Evolutionary conservation across 2,329 filamentous ascomycete species (phyloP), one percentile per base, ranked within the genome.

Genomic region (Botryotinia globosa): DNA sequence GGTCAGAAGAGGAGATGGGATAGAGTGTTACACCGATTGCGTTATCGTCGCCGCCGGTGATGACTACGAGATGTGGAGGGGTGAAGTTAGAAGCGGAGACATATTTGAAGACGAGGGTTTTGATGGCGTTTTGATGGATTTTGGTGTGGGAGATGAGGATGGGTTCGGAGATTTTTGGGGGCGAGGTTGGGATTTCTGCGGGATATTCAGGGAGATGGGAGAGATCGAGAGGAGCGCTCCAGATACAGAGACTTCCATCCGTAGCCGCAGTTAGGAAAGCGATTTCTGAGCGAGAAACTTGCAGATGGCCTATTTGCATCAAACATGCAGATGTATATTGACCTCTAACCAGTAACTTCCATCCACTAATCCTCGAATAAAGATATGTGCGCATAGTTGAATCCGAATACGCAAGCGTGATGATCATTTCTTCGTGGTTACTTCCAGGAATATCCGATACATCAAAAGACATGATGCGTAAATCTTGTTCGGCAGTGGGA

Each of bases 31-130:
- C 78, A 0, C 87, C 90, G 0, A 98, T 81, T 5, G 91, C 91
- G 74, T 96, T 96, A 81, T 98, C 96, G 78, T 99, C 96, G 34
- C 96, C 94, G 39, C 93, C 94, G 0, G 93, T 94, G 7, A 93
- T 81, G 29, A 97, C 79, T 0, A 92, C 74, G 12, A 67, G 42
- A 77, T 63, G 2, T 80, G 73, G 7, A 82, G 69, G 25, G 25
- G 14, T 1, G 8, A 22, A 14, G 44, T 22, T 64, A 22, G 20
- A 22, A 3, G 1, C 1, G 25, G 48, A 79, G 4, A 56, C 65
- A 4, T 59, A 44, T 56, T n/a, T 29, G 34, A 89, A 73, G 74
- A 87, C 86, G 4, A 92, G 82, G 32, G 85, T 83, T 80, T 97
- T 97, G 80, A 98, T 88, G 68, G 91, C 90, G 81, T 88, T 97